Evolutionary conservation across 1,139 yeast species (phyloP), one percentile per base, ranked within the genome.

Genomic region (Pichiaceae sp.): DNA sequence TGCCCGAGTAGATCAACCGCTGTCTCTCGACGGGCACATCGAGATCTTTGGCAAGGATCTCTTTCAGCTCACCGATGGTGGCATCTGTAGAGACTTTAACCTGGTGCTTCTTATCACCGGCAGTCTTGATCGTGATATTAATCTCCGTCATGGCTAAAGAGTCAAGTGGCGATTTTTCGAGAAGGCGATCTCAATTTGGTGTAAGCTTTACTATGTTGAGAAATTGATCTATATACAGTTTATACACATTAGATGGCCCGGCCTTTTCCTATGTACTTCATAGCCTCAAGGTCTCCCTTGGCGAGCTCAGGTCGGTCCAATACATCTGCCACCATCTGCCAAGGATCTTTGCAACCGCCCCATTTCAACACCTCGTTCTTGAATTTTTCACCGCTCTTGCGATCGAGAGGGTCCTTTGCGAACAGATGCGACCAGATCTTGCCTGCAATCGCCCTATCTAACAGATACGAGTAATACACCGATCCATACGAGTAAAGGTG

Each of bases 401-500:
- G 62, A 43, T 77, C 72, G 58, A 83, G 70, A 1, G 96, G 96
- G 53, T 84, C 75, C 14, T 69, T 50, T 4, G 56, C 60, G 55
- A 93, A 91, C 33, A 91, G 63, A 33, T 73, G 77, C 16, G 70
- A 67, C 93, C 96, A 91, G 3, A 91, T 72, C 49, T 79, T 77
- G 27, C 86, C 78, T 0, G 98, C 96, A 47, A 91, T 85, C 3
- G 96, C 96, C 35, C 97, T 66, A 60, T 91, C 99, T 43, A 93
- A 71, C 42, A 91, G 61, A 57, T 93, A 91, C 31, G 96, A 83
- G 61, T 93, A 91, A 57, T 91, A 91, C 0, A 91, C 86, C 0
- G 96, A 85, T 0, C 98, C 98, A 54, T 91, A 91, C 1, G 96
- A 87, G 48, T 83, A 85, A 35, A 93, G 63, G 56, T 91, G 99